Evolutionary conservation across 192 early-diverging fungal genomes (phyloP), one percentile per base, ranked within the genome.

Genomic region (Umbelopsis isabellina): DNA sequence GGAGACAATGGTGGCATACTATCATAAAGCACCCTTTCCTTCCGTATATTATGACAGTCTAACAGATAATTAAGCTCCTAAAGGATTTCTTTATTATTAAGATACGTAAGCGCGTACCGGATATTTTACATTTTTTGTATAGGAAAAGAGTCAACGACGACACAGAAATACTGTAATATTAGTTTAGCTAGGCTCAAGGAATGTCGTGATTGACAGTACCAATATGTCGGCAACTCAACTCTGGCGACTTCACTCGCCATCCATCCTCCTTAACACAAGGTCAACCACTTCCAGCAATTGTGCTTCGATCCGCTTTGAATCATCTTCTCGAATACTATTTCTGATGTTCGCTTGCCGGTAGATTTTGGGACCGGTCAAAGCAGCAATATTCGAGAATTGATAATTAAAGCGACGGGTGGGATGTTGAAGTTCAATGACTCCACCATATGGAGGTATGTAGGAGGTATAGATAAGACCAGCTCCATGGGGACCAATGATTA

Each of bases 371-470:
- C 51, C 69, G n/a, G 37, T 61, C 2, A 71, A 53, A 11, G 27
- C 35, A 10, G 45, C 27, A 53, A 71, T 71, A n/a, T 71, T 71
- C 6, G 18, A 46, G 23, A 71, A 71, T 25, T 71, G 69, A 52
- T 46, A 71, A 55, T 71, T 71, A 20, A 55, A 55, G 16, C 50
- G 50, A 3, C 69, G 49, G 16, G 37, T 58, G 11, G 69, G 69
- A 46, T 71, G 69, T 20, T 71, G 69, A 18, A 71, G 69, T 49
- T 71, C 69, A n/a, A 71, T 27, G 8, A 71, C 33, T 22, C 50
- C 50, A 10, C 69, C 69, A 25, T 51, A 46, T 11, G 69, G 33
- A 16, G 50, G 69, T 44, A 55, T 21, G 45, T 50, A 71, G 16
- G 45, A 33, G 13, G 69, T 55, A 44, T 71, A 71, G 20, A 71